Evolutionary conservation across 306 rosid species (phyloP).

Genomic region (Parietaria judaica): DNA sequence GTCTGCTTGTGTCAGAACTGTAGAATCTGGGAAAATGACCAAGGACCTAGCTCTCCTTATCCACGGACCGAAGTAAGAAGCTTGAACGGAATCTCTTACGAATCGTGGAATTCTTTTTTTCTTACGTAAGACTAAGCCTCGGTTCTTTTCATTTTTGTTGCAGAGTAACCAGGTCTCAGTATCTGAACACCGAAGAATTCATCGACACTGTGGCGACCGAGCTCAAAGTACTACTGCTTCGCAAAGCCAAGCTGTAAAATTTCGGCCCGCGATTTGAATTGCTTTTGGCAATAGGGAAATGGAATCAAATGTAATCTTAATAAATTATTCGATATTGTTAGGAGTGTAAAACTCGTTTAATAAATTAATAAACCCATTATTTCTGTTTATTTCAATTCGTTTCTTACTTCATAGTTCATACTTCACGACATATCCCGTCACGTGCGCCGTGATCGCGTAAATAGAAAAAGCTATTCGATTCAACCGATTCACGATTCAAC

Average conservation of each 20-base stretch:
- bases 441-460: no score
- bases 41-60: slow-evolving; percentile 84
- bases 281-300: no score
- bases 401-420: no score
- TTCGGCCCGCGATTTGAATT: background rate
- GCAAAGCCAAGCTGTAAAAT: slow-evolving; percentile 32
- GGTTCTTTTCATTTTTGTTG: slow-evolving; percentile 6
- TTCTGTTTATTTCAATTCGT: no score
- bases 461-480: no score
- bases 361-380: no score
- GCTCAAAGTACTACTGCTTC: slow-evolving; percentile 42
- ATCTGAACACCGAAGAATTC: slow-evolving; percentile 79
- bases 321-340: no score
- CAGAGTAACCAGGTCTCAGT: slow-evolving; percentile 61
- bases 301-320: no score
- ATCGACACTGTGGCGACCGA: slow-evolving; percentile 72
- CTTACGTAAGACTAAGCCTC: background rate
- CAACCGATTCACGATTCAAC: no score
- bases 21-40: slow-evolving; percentile 92
- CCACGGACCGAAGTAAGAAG: slow-evolving; percentile 73
- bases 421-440: no score
- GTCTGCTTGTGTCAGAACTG: slow-evolving; percentile 67
- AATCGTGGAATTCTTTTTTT: background rate
- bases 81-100: background rate
- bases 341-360: no score